A percentile compares a stretch with the other conserved stretches of the same genome.
phyloP scores from a whole-genome alignment of 1,284 basidiomycete genomes.

The Rhodotorula glutinis region DNA sequence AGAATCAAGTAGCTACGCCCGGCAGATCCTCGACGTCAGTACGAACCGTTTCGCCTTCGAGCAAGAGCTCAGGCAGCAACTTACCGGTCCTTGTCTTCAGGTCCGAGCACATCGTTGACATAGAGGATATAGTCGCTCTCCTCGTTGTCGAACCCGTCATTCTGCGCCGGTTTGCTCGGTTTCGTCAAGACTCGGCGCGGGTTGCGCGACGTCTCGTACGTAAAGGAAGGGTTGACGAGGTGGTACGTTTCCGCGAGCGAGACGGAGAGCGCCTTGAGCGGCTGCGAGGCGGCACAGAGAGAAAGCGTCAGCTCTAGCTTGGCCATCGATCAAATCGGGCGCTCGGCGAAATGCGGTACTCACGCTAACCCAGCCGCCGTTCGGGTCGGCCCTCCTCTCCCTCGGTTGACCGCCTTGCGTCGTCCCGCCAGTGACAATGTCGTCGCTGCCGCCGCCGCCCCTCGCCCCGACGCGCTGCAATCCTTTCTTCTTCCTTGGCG shows the following conservation, averaged over 20 bases:
- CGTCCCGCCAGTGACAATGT: constrained; percentile 43
- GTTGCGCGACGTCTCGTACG: constrained; percentile 87
- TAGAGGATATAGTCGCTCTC: constrained; percentile 97
- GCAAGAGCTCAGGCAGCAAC: constrained; percentile 48
- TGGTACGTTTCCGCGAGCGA: constrained; percentile 82
- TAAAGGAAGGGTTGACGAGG: constrained; percentile 86
- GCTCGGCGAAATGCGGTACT: constrained; percentile 12
- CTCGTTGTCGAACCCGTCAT: constrained; percentile 94
- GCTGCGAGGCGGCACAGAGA: constrained; percentile 55
- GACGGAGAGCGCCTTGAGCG: constrained; percentile 80
- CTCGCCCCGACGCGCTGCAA: not conserved
- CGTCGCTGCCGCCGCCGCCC: not conserved
- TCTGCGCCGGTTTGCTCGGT: constrained; percentile 86
- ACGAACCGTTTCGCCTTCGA: not conserved
- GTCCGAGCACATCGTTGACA: constrained; percentile 91
- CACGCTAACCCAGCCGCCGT: constrained; percentile 52
- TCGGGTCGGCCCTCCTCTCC: constrained; percentile 64
- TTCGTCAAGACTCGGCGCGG: constrained; percentile 91
- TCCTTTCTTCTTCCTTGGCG: not conserved
- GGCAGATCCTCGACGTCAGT: not conserved
- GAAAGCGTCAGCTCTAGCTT: constrained; percentile 3
- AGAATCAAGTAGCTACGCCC: constrained; percentile 82
- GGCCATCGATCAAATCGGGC: too few species aligned
- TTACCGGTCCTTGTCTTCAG: constrained; percentile 76
- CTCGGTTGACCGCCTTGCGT: constrained; percentile 59